A percentile compares a stretch with the other conserved stretches of the same genome.
Conservation (phyloP, 2,329 filamentous ascomycete species). For the Trichophyton simii region DNA sequence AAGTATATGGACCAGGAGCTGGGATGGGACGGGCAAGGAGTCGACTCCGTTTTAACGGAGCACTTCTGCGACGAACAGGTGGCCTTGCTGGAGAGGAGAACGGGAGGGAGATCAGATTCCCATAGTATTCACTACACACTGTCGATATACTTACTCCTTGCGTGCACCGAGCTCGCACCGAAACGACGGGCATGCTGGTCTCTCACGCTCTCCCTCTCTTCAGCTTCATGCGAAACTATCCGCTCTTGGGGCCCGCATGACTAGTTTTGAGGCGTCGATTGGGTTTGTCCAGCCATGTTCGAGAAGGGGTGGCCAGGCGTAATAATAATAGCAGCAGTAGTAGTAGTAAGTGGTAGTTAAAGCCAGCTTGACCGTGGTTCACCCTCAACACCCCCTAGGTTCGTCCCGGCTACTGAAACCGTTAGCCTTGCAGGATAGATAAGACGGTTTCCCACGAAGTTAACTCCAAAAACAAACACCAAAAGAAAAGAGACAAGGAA, state of each 20-base stretch:
- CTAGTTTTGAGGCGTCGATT: not conserved
- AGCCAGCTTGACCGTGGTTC: not conserved
- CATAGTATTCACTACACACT: too few relatives aligned
- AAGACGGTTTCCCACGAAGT: not conserved
- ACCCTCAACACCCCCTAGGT: not conserved
- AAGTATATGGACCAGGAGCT: too few relatives aligned
- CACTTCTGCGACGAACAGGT: not conserved
- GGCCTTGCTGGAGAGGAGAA: not conserved
- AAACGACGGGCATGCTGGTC: too few relatives aligned
- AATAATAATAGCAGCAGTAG: not conserved
- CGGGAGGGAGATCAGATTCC: not conserved
- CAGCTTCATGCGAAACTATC: not conserved
- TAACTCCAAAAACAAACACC: not conserved
- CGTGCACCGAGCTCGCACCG: too few relatives aligned
- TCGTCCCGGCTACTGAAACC: constrained; percentile 1
- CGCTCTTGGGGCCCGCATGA: not conserved
- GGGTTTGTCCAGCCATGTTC: not conserved
- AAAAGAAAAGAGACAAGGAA: not conserved
- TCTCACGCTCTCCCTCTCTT: too few relatives aligned
- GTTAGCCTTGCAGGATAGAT: not conserved
- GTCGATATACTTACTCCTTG: too few relatives aligned
- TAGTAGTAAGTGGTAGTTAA: too few relatives aligned
- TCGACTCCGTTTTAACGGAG: not conserved
- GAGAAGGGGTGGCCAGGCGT: not conserved
- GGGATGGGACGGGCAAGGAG: not conserved